Evolutionary conservation across 495 filamentous ascomycete genomes (phyloP), one percentile per base, ranked within the genome.

Genomic region (Lasiosphaeris hirsuta): DNA sequence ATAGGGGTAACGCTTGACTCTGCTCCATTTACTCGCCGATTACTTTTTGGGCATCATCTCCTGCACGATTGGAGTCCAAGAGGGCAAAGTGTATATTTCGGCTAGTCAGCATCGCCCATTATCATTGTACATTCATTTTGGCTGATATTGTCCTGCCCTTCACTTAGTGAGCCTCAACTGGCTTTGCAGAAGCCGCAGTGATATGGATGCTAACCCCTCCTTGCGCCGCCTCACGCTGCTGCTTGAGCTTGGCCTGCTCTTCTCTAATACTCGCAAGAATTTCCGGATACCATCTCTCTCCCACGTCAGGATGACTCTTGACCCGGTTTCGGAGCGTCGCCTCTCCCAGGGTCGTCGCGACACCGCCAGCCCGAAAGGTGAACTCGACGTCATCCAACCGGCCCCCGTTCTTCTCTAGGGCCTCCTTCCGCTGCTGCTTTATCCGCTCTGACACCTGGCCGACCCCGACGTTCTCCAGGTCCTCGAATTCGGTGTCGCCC

Each of bases 221-320:
- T 56, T 63, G 65, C 50, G 61, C 54, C 51, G 52, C 42, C 58
- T 56, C 64, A 43, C 62, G 53, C 54, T 67, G 58, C 64, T 51
- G 57, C 61, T 61, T 58, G 59, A 58, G 61, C 48, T 49, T 57
- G 38, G 67, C 69, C 67, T 81, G 75, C 66, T 78, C 69, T 64
- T 73, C 78, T 44, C 76, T 69, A 18, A 82, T 67, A 45, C 70
- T 71, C 46, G 51, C 57, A 59, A 89, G 73, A 19, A 92, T 76
- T 23, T 91, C 85, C 0, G 87, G 88, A 69, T 90, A 92, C 87
- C 90, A 95, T 65, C 83, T 76, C 75, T 89, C 88, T 1, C 90
- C 92, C 1, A 97, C 92, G 69, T 96, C 92, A 3, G 87, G 87
- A 74, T 97, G 92, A 60, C 87, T 90, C 75, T 91, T 88, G 53